Evolutionary conservation across 441 rosid genomes (phyloP), one percentile per base, ranked within the genome.

Genomic region (Jatropha multifida): DNA sequence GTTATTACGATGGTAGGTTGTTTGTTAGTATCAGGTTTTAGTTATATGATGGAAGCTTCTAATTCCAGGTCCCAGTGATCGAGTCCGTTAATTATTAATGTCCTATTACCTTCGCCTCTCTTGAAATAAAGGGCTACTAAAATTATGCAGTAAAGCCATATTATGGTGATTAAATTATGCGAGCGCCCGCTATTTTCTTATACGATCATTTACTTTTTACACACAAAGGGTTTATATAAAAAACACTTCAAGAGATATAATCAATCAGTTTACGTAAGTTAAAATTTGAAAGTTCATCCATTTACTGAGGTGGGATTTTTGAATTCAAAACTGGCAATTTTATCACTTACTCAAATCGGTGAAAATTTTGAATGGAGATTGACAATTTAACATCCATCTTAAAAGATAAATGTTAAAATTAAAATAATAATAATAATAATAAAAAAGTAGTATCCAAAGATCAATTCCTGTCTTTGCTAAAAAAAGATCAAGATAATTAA

Each of bases 391-490:
- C 17, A 46, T 20, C 48, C n/a, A 26, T 7, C 44, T 54, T 18
- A 38, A 15, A 42, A 69, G 37, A 68, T 42, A 23, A 13, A 18
- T 40, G 6, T 23, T 26, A 18, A 20, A 26, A 65, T 23, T 23
- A 23, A 23, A 23, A 23, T 23, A 23, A 23, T 23, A 23, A 23
- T 23, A 23, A 23, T 23, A 23, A 23, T 23, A 23, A 58, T 15
- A 2, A 13, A 27, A 8, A 2, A 20, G 23, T 23, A 27, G 68
- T 6, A 73, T 73, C 76, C 76, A 61, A 72, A 37, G 65, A 20
- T 41, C 17, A 70, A 20, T 67, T 67, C 26, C 41, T 68, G 69
- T 67, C 62, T 78, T 54, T 55, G 77, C 51, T n/a, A 64, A 40
- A 46, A 23, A 10, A 27, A 27, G 18, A 27, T 61, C 15, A 27